Percentiles rank a stretch among this genome's conserved stretches.
phyloP scores from a whole-genome alignment of 768 basidiomycete species.

The Tephrocybe sp. region DNA sequence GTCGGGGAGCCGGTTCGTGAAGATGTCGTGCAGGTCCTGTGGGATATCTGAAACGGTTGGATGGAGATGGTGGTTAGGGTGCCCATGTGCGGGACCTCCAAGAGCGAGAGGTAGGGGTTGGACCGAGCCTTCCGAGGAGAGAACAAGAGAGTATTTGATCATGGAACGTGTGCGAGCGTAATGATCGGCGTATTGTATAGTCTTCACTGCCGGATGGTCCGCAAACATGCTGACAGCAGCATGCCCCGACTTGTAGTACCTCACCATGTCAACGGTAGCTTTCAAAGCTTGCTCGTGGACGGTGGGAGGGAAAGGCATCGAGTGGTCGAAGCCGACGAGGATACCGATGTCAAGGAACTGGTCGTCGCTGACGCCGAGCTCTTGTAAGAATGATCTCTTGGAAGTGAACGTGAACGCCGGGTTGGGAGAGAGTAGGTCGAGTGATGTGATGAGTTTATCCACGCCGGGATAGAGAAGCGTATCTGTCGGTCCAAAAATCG shows the following conservation, averaged over 20 bases:
- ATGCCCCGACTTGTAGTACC: constrained; percentile 88
- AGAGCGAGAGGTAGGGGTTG: constrained; percentile 78
- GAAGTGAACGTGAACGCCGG: constrained; percentile 85
- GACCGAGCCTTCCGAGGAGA: constrained; percentile 84
- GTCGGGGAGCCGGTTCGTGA: constrained; percentile 91
- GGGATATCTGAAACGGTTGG: constrained; percentile 89
- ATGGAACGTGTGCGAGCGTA: constrained; percentile 89
- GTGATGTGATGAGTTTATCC: constrained; percentile 86
- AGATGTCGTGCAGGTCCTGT: constrained; percentile 88
- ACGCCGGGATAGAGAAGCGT: constrained; percentile 84
- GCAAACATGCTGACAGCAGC: constrained; percentile 74
- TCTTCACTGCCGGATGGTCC: constrained; percentile 83
- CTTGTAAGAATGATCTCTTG: constrained; percentile 63
- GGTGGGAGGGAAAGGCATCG: constrained; percentile 79
- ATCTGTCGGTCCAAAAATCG: constrained; percentile 90
- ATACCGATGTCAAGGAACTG: constrained; percentile 95
- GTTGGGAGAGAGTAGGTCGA: constrained; percentile 69
- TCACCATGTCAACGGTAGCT: constrained; percentile 88
- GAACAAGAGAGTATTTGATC: constrained; percentile 88
- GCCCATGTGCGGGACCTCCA: constrained; percentile 46
- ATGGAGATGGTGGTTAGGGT: constrained; percentile 58
- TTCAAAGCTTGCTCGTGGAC: constrained; percentile 80
- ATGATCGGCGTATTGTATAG: constrained; percentile 76
- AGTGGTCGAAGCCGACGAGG: constrained; percentile 85
- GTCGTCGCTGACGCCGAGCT: constrained; percentile 72